Evolutionary conservation across 495 filamentous ascomycete species (phyloP).

Genomic region (Cercophora samala): DNA sequence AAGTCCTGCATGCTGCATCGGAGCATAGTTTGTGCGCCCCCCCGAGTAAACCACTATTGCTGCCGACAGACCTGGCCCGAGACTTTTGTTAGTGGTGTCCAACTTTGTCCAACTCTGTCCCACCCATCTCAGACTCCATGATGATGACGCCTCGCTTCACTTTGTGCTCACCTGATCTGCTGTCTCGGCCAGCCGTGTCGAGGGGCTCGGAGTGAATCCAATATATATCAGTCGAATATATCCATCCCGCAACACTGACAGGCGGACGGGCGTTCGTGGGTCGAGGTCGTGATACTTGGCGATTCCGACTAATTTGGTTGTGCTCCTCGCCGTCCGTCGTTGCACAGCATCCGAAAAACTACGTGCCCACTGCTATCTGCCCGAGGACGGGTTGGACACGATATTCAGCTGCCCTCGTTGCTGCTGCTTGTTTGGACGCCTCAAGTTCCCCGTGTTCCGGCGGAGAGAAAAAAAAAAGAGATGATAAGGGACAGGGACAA

Average conservation of each 20-base stretch:
- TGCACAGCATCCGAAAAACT: slow-evolving; percentile 3
- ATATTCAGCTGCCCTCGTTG: slow-evolving; percentile 15
- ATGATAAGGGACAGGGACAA: no score
- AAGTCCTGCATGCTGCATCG: not conserved
- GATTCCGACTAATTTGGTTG: slow-evolving; percentile 11
- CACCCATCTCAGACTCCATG: not conserved
- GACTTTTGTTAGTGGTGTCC: slow-evolving; percentile 5
- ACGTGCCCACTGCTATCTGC: slow-evolving; percentile 6
- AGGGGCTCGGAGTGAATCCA: not conserved
- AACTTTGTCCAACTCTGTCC: not conserved
- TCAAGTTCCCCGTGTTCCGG: not conserved
- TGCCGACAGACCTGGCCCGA: slow-evolving; percentile 1
- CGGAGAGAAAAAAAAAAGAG: not conserved
- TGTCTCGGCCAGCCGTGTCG: slow-evolving; percentile 15
- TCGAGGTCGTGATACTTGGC: slow-evolving; percentile 12
- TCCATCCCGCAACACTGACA: not conserved
- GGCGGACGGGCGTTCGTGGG: not conserved
- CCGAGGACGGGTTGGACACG: slow-evolving; percentile 7
- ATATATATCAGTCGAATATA: slow-evolving; percentile 2
- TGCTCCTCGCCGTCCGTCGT: slow-evolving; percentile 1
- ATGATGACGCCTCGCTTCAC: slow-evolving; percentile 8
- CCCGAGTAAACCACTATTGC: not conserved
- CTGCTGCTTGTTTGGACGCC: slow-evolving; percentile 2
- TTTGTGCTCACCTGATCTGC: not conserved
- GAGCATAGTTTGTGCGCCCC: not conserved